Conservation (phyloP, 176 grass and related monocot genomes). For the Rhynchospora breviuscula region DNA sequence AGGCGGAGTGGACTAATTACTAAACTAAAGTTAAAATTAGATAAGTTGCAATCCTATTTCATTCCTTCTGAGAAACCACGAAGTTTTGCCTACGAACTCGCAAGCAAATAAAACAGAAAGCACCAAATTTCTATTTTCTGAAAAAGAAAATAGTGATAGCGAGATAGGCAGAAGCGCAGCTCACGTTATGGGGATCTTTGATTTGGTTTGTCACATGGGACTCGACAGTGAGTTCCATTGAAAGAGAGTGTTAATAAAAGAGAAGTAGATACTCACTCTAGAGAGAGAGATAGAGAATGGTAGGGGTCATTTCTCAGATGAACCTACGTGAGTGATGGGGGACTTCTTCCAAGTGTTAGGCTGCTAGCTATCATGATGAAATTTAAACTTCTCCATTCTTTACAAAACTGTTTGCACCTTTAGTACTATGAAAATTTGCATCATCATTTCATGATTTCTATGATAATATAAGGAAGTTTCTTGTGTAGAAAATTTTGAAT, state of each 20-base stretch:
- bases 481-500: not conserved
- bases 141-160: not conserved
- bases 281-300: too few species aligned
- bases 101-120: too few species aligned
- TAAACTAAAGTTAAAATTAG: too few species aligned
- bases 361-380: not conserved
- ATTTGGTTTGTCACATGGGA: constrained; percentile 8
- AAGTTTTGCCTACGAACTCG: too few species aligned
- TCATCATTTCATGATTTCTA: too few species aligned
- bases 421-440: not conserved
- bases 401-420: not conserved
- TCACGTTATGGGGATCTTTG: constrained; percentile 12
- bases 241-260: not conserved
- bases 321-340: not conserved
- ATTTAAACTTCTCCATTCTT: not conserved
- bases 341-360: not conserved
- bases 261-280: not conserved
- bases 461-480: too few species aligned
- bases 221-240: constrained; percentile 12
- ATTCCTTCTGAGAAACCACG: too few species aligned
- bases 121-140: not conserved
- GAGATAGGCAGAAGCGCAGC: not conserved
- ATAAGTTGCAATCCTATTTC: too few species aligned
- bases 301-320: constrained; percentile 1
- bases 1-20: too few species aligned